Conservation (phyloP, 2,329 filamentous ascomycete species). For the Monosporascus sp. region DNA sequence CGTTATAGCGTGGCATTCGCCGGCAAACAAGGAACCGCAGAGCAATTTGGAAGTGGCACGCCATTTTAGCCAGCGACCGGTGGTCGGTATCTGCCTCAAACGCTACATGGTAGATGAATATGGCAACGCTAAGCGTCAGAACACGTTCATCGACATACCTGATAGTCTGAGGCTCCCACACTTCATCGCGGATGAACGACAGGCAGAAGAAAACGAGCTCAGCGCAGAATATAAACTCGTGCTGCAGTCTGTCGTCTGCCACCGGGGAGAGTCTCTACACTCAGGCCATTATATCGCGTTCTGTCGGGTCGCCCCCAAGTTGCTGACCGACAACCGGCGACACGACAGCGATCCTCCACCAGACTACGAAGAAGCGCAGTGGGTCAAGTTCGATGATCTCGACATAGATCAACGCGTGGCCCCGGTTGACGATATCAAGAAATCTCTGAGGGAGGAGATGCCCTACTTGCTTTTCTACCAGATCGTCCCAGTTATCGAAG, state of each 20-base stretch:
- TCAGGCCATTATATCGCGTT: slow-evolving; percentile 90
- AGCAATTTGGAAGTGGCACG: slow-evolving; percentile 78
- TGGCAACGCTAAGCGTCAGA: slow-evolving; percentile 64
- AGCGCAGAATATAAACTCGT: slow-evolving; percentile 91
- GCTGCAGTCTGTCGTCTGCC: slow-evolving; percentile 86
- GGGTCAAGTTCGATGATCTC: slow-evolving; percentile 94
- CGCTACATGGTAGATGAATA: slow-evolving; percentile 72
- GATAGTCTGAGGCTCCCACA: slow-evolving; percentile 74
- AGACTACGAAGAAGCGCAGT: slow-evolving; percentile 66
- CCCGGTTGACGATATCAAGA: slow-evolving; percentile 70
- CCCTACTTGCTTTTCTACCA: slow-evolving; percentile 96
- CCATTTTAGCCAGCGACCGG: slow-evolving; percentile 79
- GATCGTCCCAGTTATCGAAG: slow-evolving; percentile 78
- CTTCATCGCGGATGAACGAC: slow-evolving; percentile 77
- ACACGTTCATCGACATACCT: slow-evolving; percentile 88
- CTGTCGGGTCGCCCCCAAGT: slow-evolving; percentile 64
- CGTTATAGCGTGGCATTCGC: slow-evolving; percentile 73
- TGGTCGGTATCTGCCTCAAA: slow-evolving; percentile 89
- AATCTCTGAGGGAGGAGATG: slow-evolving; percentile 77
- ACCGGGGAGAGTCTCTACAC: slow-evolving; percentile 77
- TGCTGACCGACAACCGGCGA: slow-evolving; percentile 54
- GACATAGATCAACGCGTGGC: slow-evolving; percentile 60
- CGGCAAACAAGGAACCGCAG: slow-evolving; percentile 44
- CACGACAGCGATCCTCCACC: slow-evolving; percentile 53
- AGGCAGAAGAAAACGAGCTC: slow-evolving; percentile 58